A percentile compares a stretch with the other conserved stretches of the same genome.
phyloP scores from a whole-genome alignment of 1,284 basidiomycete species.

The Puccinia triticina region DNA sequence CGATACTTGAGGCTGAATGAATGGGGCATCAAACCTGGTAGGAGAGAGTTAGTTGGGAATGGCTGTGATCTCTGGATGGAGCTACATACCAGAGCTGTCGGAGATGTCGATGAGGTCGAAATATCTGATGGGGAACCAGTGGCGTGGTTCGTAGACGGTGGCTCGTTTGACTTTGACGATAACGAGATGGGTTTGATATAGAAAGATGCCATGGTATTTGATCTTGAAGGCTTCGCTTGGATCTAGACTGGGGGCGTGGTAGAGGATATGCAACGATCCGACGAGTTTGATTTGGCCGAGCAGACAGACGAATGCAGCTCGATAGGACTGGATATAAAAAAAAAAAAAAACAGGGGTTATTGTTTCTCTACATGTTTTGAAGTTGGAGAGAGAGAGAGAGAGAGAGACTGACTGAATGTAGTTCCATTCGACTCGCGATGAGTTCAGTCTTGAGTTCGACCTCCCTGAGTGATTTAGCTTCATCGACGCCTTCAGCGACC shows the following conservation, averaged over 20 bases:
- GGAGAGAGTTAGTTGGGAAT: not conserved
- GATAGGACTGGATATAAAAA: slow-evolving; percentile 56
- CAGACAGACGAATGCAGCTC: slow-evolving; percentile 67
- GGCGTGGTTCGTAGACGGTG: slow-evolving; percentile 75
- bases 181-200: slow-evolving; percentile 82
- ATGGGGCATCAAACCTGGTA: slow-evolving; percentile 44
- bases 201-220: slow-evolving; percentile 82
- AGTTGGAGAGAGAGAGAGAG: not conserved
- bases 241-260: slow-evolving; percentile 63
- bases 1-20: slow-evolving; percentile 50
- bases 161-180: slow-evolving; percentile 77
- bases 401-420: slow-evolving; percentile 48
- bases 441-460: slow-evolving; percentile 71
- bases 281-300: slow-evolving; percentile 75
- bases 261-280: slow-evolving; percentile 79
- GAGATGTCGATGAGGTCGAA: slow-evolving; percentile 55
- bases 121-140: slow-evolving; percentile 74
- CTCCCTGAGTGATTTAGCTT: slow-evolving; percentile 66
- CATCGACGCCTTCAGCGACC: slow-evolving; percentile 67
- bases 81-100: slow-evolving; percentile 54
- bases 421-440: slow-evolving; percentile 52
- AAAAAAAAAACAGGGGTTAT: too few species aligned
- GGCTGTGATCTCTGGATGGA: not conserved
- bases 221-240: slow-evolving; percentile 67
- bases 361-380: too few species aligned